A percentile compares a stretch with the other conserved stretches of the same genome.
Conservation (phyloP, 31 red algal species). For the Odonthalia washingtoniensis region DNA sequence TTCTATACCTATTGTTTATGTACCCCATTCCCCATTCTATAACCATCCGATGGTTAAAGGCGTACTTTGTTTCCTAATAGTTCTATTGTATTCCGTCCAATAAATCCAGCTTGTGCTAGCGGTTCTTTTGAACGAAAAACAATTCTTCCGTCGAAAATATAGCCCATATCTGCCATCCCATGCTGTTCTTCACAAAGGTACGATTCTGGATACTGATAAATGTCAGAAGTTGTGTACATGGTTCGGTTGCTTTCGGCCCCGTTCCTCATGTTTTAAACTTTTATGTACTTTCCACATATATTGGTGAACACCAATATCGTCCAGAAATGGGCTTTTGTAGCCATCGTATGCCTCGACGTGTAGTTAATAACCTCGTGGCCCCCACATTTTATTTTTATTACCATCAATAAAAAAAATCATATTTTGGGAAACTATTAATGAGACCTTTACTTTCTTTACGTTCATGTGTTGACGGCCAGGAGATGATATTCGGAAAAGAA, state of each 20-base stretch:
- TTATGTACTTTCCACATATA: constrained; percentile 29
- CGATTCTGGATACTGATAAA: not conserved
- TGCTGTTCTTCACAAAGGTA: constrained; percentile 19
- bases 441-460: too few species aligned
- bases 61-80: constrained; percentile 24
- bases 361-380: not conserved
- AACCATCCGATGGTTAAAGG: too few species aligned
- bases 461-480: too few species aligned
- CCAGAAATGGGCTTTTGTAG: constrained; percentile 33
- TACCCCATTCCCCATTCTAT: constrained; percentile 62
- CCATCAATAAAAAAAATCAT: too few species aligned
- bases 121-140: constrained; percentile 34
- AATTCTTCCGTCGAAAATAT: not conserved
- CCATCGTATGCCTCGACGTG: constrained; percentile 34
- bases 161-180: constrained; percentile 44
- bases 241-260: constrained; percentile 7
- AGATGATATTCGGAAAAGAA: too few species aligned
- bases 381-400: constrained; percentile 42
- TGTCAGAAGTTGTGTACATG: constrained; percentile 6
- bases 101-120: constrained; percentile 29
- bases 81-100: constrained; percentile 10
- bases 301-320: constrained; percentile 25
- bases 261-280: not conserved
- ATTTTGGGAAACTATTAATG: too few species aligned
- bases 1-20: constrained; percentile 46